Percentiles rank a stretch among this genome's conserved stretches.
These are phyloP conservation scores for Phytophthora foliorum DNA, from an alignment of 352 stramenopile species.

Conservation along the genomic window DNA sequence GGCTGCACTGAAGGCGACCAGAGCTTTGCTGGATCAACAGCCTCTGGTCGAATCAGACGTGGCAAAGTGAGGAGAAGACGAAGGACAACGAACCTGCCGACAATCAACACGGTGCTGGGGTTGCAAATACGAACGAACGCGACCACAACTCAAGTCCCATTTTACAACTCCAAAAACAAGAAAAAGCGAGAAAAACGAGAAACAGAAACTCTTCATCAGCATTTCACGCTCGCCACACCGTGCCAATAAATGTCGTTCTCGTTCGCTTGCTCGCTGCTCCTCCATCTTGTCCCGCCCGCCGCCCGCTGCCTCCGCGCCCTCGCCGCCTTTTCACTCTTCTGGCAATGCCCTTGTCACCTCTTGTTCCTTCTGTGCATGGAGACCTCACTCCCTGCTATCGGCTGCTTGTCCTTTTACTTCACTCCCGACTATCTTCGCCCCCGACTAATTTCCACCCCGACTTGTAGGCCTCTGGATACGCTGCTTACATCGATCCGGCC, in stretches of 20 bases:
- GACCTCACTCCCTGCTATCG: background rate
- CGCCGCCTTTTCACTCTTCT: slow-evolving; percentile 11
- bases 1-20: slow-evolving; percentile 46
- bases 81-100: background rate
- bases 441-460: slow-evolving; percentile 12
- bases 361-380: slow-evolving; percentile 19
- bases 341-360: slow-evolving; percentile 29
- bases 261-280: slow-evolving; percentile 26
- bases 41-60: slow-evolving; percentile 2
- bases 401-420: slow-evolving; percentile 11
- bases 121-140: slow-evolving; percentile 16
- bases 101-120: slow-evolving; percentile 1
- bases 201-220: slow-evolving; percentile 42
- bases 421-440: slow-evolving; percentile 14
- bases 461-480: background rate
- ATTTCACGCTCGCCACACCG: slow-evolving; percentile 36
- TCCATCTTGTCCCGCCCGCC: background rate
- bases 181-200: slow-evolving; percentile 23
- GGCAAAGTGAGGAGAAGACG: background rate
- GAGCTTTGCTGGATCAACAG: slow-evolving; percentile 14
- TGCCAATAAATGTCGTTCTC: slow-evolving; percentile 42
- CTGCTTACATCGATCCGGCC: slow-evolving; percentile 73
- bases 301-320: slow-evolving; percentile 15
- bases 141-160: slow-evolving; percentile 37
- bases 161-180: slow-evolving; percentile 38